Base-by-base conservation (phyloP, 179 eudicot species). In the Silene noctiflora region DNA sequence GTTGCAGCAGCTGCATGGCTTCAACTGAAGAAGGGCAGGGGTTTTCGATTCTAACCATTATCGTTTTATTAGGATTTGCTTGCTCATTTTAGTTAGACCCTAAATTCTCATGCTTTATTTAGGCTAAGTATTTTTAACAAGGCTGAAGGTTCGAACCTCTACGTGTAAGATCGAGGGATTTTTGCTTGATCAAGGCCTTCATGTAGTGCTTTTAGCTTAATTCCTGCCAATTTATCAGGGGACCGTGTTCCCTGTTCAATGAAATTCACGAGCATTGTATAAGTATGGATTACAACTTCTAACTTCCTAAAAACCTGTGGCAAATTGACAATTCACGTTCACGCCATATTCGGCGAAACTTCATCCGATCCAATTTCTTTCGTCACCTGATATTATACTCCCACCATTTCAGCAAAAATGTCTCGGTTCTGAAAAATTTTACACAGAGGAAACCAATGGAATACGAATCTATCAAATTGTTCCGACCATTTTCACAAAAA, bases 1-100 rank as follows among this genome's bases (percentile, higher is more conserved):
- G 94, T 93, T 78, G 96, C 96, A 33, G 94, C 89, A 12, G 11
- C 87, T 39, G 88, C 94, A 44, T 93, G 94, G 96, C 81, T 85
- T 6, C 83, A 76, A 16, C 44, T 83, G 11, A 86, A 55, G 46
- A 71, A 53, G 63, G 74, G 83, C 76, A 84, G 82, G 78, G 75
- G 90, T 7, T 46, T 80, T 11, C 86, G 83, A 35, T 87, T 88
- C 80, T 81, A 79, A 77, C 61, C 70, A 12, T 14, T 7, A 6
- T 48, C 14, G 2, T 35, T 35, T 35, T 35, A 35, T 35, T 35
- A 5, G 42, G 42, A 35, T 35, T 35, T 35, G 42, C 42, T 35
- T 35, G 42, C 42, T 51, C 58, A 51, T 51, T 16, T 51, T 51
- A 13, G 5, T 51, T 51, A 14, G 58, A 51, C n/a, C 55, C 16